Base-by-base conservation (phyloP, 768 basidiomycete genomes). In the Aureoboletus auriporus region DNA sequence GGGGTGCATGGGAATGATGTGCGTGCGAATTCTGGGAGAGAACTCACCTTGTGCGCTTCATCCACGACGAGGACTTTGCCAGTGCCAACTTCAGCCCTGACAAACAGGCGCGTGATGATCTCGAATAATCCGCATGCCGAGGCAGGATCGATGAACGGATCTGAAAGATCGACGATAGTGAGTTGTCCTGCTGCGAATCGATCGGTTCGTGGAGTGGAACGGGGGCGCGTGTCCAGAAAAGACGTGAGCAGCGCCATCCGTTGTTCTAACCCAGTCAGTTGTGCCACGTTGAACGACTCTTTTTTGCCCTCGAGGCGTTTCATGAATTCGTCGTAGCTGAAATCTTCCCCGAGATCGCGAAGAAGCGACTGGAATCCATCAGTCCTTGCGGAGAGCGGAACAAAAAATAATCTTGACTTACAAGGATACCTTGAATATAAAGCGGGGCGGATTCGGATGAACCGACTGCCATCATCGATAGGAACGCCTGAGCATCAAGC, bases 401-500 rank as follows among this genome's bases (percentile, higher is more conserved):
- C 11, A 23, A 37, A 29, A 30, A 40, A 42, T 16, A 41, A 13
- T n/a, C 14, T 23, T 2, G 20, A 58, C 78, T 56, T 55, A 86
- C 86, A 53, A 88, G 56, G 23, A 88, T 64, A 0, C 79, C 75
- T 44, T 88, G 86, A 58, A 88, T 78, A 61, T 88, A 88, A 1
- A 88, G 61, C 0, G 86, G 86, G 0, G 83, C 77, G 0, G 72
- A 69, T 1, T 84, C 82, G 0, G 80, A 78, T 0, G 78, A 77
- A 0, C 75, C 79, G 1, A 86, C 70, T 0, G 84, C 80, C 86
- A 88, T 88, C 80, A 88, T 82, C 0, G 83, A 83, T 29, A 87
- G 55, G 49, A 88, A 81, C 1, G 85, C 82, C 14, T 80, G 67
- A 1, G 83, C 81, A 59, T 87, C 86, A 0, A 87, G 71, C 48